phyloP scores from a whole-genome alignment of 208 protist genomes.

The Acanthamoeba healyi region DNA sequence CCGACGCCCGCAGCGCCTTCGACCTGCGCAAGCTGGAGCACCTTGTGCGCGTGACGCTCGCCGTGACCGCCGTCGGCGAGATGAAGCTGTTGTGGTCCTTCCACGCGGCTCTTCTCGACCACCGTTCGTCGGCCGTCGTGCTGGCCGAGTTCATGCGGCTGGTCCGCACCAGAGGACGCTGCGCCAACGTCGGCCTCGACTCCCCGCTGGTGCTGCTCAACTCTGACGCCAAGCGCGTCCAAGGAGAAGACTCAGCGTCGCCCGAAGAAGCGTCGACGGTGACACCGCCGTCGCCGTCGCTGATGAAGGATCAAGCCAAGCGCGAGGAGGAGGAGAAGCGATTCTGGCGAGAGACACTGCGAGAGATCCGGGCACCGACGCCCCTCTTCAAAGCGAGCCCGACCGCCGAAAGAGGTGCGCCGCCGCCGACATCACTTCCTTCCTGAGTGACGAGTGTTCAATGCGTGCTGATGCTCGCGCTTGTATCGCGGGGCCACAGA shows the following conservation, averaged over 20 bases:
- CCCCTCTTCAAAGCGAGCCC: conserved; percentile 11
- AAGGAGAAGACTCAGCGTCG: too few species aligned
- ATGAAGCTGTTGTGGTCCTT: conserved; percentile 20
- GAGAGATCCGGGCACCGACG: background rate
- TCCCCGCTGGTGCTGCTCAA: background rate
- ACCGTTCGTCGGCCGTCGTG: background rate
- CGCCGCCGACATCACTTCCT: too few species aligned
- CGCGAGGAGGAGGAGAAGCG: conserved; percentile 35
- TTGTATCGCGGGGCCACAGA: too few species aligned
- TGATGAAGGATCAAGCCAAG: background rate
- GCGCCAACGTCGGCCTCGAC: background rate
- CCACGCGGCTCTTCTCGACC: conserved; percentile 12
- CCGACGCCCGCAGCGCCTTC: background rate
- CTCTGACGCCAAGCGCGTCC: too few species aligned
- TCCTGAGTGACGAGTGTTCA: too few species aligned
- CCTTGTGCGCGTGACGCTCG: background rate
- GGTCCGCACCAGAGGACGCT: background rate
- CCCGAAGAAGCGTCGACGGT: too few species aligned
- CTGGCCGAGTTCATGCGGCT: background rate
- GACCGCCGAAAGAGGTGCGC: background rate
- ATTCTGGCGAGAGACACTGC: conserved; percentile 2
- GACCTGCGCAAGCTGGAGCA: conserved; percentile 5
- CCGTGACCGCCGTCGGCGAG: background rate
- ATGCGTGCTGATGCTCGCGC: too few species aligned
- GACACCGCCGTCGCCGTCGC: background rate